Base-by-base conservation (phyloP, 495 filamentous ascomycete genomes). In the Mycothermus thermophilus region DNA sequence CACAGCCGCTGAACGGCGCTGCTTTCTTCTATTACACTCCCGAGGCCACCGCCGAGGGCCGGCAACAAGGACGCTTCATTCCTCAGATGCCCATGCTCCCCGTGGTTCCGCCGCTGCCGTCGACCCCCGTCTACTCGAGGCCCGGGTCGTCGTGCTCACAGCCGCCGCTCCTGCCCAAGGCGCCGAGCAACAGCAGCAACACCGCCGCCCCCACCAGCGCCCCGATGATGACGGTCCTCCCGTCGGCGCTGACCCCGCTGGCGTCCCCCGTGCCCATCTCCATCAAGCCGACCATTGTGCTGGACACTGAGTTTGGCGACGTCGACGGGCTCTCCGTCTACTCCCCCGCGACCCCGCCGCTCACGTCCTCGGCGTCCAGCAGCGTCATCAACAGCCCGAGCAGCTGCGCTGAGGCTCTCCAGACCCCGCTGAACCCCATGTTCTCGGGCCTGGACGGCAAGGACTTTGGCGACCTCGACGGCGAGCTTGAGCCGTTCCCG, bases 21-120 rank as follows among this genome's bases (percentile, higher is more conserved):
- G 69, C 82, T 12, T 95, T 92, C 69, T 86, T 81, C 74, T 94
- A 88, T 68, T 96, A 93, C 62, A 79, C 74, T 43, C 78, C 78
- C 38, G 83, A 88, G 35, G 71, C 77, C 29, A 77, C 70, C 51
- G 64, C 72, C 29, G 80, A 93, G 55, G 73, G 70, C 52, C 64
- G 77, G 51, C 81, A 84, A 48, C 82, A 88, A 52, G 77, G 80
- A 20, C 80, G 83, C 52, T 93, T 85, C 67, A 72, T 77, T 41
- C 74, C 76, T 34, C 82, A 86, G 7, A 69, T 62, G 51, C 59
- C 39, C 57, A 65, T 55, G 52, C 74, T 66, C 61, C 57, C 66
- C 43, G 51, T 67, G 19, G 60, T 64, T 42, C 58, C 67, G 40
- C 58, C 61, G n/a, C 62, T 72, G 54, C 71, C 72, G 2, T 75